A percentile compares a stretch with the other conserved stretches of the same genome.
phyloP scores from a whole-genome alignment of 208 protist genomes.

The Leptomonas seymouri region DNA sequence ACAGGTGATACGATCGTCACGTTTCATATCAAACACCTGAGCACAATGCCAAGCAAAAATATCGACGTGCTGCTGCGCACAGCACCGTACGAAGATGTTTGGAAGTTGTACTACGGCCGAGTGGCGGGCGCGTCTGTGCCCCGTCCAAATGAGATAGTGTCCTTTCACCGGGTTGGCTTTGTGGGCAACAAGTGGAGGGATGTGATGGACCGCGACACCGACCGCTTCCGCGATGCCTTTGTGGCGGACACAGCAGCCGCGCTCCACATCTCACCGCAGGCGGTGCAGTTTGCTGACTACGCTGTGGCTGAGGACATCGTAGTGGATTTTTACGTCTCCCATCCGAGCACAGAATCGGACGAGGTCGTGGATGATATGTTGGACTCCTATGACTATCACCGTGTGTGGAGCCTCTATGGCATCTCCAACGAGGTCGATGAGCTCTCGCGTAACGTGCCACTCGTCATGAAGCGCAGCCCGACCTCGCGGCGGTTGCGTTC shows the following conservation, averaged over 20 bases:
- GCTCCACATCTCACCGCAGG: conserved; percentile 32
- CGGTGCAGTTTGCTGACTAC: conserved; percentile 50
- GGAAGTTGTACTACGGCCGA: conserved; percentile 58
- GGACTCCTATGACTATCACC: conserved; percentile 39
- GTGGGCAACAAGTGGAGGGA: conserved; percentile 58
- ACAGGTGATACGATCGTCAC: conserved; percentile 68
- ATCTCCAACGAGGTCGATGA: conserved; percentile 31
- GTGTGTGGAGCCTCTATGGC: conserved; percentile 63
- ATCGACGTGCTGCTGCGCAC: conserved; percentile 47
- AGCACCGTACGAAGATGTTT: conserved; percentile 59
- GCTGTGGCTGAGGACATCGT: conserved; percentile 52
- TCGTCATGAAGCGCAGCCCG: conserved; percentile 44
- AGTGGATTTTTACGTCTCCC: conserved; percentile 60
- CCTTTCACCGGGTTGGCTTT: conserved; percentile 77
- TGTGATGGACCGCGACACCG: conserved; percentile 35
- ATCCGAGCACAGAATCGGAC: conserved; percentile 33
- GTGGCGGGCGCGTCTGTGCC: not conserved
- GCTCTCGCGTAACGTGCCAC: conserved; percentile 24
- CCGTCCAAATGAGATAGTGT: conserved; percentile 25
- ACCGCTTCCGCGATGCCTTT: conserved; percentile 50
- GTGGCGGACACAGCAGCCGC: conserved; percentile 49
- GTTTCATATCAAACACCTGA: conserved; percentile 49
- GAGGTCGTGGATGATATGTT: conserved; percentile 44
- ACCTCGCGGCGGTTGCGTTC: conserved; percentile 20
- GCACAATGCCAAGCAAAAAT: conserved; percentile 38